Conservation (phyloP, 345 rosid genomes). For the Populus euphratica region DNA sequence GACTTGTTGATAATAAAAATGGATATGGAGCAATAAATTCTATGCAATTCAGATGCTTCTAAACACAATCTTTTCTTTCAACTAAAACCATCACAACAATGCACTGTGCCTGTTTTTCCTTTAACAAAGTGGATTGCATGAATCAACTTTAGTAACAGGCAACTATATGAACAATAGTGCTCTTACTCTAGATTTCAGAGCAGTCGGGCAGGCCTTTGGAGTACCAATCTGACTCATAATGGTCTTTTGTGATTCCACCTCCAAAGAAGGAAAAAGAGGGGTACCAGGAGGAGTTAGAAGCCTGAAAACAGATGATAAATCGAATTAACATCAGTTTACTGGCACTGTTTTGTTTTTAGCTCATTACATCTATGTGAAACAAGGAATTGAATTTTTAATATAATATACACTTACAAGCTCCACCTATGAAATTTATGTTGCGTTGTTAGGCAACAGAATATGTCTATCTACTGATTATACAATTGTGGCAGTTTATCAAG, state of each 20-base stretch:
- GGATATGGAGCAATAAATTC: too few relatives aligned
- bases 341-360: neutral
- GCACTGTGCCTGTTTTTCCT: neutral
- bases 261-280: slow-evolving; percentile 94
- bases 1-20: neutral
- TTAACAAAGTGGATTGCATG: neutral
- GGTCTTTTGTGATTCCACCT: slow-evolving; percentile 80
- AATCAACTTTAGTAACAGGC: neutral
- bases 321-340: slow-evolving; percentile 10
- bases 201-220: slow-evolving; percentile 58
- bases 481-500: neutral
- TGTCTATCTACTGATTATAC: neutral
- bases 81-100: neutral
- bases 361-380: neutral
- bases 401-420: neutral
- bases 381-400: neutral
- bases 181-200: slow-evolving; percentile 80
- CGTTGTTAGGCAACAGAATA: neutral
- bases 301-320: slow-evolving; percentile 43
- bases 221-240: slow-evolving; percentile 64
- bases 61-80: neutral
- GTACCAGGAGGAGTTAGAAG: slow-evolving; percentile 98
- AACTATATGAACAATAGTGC: neutral
- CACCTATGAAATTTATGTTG: neutral
- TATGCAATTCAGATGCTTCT: neutral